Conservation (phyloP, 768 basidiomycete species). For the Mrakia gelida region DNA sequence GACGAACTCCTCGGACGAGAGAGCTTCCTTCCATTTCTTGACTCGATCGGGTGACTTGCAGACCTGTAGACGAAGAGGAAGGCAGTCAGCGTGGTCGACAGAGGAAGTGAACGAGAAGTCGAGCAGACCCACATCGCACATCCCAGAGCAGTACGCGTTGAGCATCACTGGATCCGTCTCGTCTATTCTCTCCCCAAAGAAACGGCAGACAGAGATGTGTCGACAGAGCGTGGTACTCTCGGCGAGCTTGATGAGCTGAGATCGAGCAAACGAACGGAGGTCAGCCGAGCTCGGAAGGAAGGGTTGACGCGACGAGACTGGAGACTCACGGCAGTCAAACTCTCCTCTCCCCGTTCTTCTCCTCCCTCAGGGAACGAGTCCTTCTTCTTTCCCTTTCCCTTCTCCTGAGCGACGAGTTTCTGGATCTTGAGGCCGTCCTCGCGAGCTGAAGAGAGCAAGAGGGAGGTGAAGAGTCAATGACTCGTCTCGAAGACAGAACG, state of each 20-base stretch:
- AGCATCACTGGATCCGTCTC: constrained; percentile 49
- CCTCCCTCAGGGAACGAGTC: constrained; percentile 53
- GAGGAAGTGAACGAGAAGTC: background rate
- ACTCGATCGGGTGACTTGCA: constrained; percentile 75
- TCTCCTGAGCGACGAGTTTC: constrained; percentile 52
- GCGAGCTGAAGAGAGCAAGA: constrained; percentile 54
- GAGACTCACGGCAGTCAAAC: constrained; percentile 65
- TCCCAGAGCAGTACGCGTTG: constrained; percentile 60
- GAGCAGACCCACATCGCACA: constrained; percentile 67
- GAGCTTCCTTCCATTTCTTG: constrained; percentile 35
- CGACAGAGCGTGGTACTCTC: constrained; percentile 41
- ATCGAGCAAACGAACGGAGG: background rate
- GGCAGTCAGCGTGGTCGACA: background rate
- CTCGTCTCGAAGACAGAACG: background rate
- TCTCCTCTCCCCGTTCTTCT: constrained; percentile 59
- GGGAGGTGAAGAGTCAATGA: background rate
- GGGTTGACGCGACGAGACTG: background rate
- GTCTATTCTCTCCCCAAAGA: constrained; percentile 70
- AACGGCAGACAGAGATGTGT: constrained; percentile 66
- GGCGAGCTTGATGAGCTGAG: constrained; percentile 39
- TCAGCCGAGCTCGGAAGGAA: background rate
- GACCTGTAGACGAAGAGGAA: constrained; percentile 50
- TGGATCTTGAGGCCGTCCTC: constrained; percentile 63
- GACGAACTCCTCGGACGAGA: constrained; percentile 24
- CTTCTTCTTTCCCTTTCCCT: constrained; percentile 50